phyloP scores from a whole-genome alignment of 225 moss, liverwort and hornwort species.

The Thuidium tamariscinum region DNA sequence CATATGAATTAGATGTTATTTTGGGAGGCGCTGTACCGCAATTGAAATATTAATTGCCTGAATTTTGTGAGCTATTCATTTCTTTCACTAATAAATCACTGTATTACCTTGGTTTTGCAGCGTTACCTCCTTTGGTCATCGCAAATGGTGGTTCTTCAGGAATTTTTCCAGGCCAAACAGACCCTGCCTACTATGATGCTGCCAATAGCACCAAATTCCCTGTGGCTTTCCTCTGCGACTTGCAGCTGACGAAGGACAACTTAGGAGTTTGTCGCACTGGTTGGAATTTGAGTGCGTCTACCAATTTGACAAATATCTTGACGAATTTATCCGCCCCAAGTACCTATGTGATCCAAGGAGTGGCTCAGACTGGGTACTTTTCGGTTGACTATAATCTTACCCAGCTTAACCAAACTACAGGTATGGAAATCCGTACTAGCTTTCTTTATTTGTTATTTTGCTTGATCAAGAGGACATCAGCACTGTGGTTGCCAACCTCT shows the following conservation, averaged over 20 bases:
- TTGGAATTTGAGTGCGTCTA: constrained; percentile 36
- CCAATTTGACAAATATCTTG: constrained; percentile 1
- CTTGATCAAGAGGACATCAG: neutral
- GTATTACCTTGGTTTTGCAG: constrained; percentile 29
- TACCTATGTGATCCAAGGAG: constrained; percentile 43
- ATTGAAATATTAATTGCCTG: neutral
- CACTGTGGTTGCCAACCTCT: neutral
- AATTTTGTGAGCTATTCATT: neutral
- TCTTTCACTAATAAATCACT: neutral
- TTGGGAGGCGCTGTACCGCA: neutral
- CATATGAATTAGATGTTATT: neutral
- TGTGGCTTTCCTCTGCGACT: constrained; percentile 50
- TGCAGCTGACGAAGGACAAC: constrained; percentile 63
- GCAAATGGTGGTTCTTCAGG: constrained; percentile 94
- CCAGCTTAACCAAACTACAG: constrained; percentile 20
- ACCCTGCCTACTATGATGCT: constrained; percentile 27
- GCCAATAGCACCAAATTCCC: constrained; percentile 27
- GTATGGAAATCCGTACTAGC: neutral
- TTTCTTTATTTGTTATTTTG: neutral
- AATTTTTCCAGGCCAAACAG: constrained; percentile 60
- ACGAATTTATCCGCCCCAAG: constrained; percentile 10
- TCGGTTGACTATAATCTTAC: constrained; percentile 31
- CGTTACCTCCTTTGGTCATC: constrained; percentile 21
- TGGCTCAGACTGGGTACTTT: constrained; percentile 25
- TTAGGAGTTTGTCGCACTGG: constrained; percentile 70